These are phyloP conservation scores for Ramaria rubella DNA, from an alignment of 768 basidiomycete genomes.

Conservation along the genomic window DNA sequence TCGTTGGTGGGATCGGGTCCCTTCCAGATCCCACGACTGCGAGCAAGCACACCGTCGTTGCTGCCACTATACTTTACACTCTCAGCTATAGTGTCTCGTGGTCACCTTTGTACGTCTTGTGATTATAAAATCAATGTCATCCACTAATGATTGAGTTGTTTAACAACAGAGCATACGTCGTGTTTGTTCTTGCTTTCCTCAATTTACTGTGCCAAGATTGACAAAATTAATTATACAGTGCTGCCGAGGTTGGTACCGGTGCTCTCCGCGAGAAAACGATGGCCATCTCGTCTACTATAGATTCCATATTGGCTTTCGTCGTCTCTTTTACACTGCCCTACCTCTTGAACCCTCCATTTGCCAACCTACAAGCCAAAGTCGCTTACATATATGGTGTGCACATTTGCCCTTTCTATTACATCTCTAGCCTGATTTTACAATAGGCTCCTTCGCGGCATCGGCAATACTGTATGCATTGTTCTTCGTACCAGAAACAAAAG, in stretches of 20 bases:
- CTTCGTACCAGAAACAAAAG: constrained; percentile 12
- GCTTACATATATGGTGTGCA: neutral
- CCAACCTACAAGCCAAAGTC: neutral
- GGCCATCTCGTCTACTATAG: neutral
- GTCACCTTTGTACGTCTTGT: neutral
- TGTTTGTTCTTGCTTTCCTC: neutral
- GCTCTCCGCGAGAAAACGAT: neutral
- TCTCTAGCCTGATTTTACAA: neutral
- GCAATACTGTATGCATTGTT: neutral
- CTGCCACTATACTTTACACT: neutral
- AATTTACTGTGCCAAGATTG: neutral
- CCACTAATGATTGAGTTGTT: too few species aligned
- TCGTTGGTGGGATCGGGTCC: neutral
- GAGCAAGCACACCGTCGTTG: neutral
- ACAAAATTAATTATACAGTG: neutral
- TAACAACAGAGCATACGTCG: neutral
- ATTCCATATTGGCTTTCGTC: neutral
- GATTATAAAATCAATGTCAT: too few species aligned
- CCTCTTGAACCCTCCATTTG: neutral
- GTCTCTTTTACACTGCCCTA: neutral
- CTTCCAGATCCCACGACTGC: neutral
- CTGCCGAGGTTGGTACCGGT: neutral
- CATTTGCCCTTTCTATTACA: neutral
- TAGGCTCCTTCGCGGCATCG: neutral
- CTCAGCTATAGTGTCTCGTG: neutral